phyloP scores from a whole-genome alignment of 176 grass and related monocot genomes.

The Poa annua region DNA sequence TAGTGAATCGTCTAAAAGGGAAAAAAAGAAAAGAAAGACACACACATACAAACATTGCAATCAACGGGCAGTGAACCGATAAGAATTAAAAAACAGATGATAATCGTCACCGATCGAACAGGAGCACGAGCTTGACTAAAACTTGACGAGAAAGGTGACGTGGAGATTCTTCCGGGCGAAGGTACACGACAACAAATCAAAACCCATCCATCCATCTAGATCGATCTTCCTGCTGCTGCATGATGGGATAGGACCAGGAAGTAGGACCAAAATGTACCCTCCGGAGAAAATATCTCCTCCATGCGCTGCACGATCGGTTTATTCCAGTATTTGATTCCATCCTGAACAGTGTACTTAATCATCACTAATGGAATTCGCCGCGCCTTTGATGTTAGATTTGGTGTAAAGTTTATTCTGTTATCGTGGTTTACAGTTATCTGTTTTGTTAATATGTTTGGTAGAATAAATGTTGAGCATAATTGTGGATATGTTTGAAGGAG shows the following conservation, averaged over 20 bases:
- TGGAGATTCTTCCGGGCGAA: neutral
- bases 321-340: neutral
- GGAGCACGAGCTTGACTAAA: constrained; percentile 26
- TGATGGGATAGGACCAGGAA: neutral
- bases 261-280: neutral
- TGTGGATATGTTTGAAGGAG: no score
- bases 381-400: no score
- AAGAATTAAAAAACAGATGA: neutral
- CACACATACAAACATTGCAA: neutral
- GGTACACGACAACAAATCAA: neutral
- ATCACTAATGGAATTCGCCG: no score
- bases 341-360: neutral
- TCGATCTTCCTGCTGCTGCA: neutral
- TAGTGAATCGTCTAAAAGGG: neutral
- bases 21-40: no score
- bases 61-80: neutral
- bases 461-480: no score
- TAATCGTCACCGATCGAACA: neutral
- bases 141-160: neutral
- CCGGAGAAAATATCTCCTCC: neutral
- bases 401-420: no score
- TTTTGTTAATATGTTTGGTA: no score
- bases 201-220: neutral
- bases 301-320: neutral
- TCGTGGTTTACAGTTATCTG: no score